Evolutionary conservation across 768 basidiomycete species (phyloP).

Genomic region (Peribolospora kevripleyi): DNA sequence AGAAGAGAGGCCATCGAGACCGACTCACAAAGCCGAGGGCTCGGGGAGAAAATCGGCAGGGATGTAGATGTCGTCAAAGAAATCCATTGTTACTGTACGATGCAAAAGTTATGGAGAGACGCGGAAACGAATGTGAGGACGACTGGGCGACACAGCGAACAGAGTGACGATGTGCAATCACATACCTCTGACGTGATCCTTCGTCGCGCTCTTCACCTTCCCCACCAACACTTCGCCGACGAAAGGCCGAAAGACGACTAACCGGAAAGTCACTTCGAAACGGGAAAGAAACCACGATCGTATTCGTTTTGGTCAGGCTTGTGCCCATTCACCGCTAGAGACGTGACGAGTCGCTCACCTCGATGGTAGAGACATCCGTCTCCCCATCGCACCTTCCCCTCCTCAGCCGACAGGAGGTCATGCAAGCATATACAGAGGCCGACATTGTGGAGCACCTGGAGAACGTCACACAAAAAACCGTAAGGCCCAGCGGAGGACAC

Average conservation of each 20-base stretch:
- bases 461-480: neutral
- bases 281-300: neutral
- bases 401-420: slow-evolving; percentile 60
- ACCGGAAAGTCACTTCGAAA: slow-evolving; percentile 48
- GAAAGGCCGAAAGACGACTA: slow-evolving; percentile 82
- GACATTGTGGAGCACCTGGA: slow-evolving; percentile 56
- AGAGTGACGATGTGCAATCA: slow-evolving; percentile 4
- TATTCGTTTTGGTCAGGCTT: neutral
- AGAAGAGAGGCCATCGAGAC: neutral
- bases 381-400: slow-evolving; percentile 80
- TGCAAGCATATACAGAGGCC: slow-evolving; percentile 79
- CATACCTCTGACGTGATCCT: slow-evolving; percentile 61
- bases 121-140: neutral
- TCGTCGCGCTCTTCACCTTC: slow-evolving; percentile 64
- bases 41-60: slow-evolving; percentile 55
- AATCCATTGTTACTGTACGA: slow-evolving; percentile 48
- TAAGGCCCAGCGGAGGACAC: too few species aligned
- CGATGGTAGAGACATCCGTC: slow-evolving; percentile 91
- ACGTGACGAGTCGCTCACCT: slow-evolving; percentile 26
- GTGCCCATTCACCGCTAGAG: neutral
- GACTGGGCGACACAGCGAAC: neutral
- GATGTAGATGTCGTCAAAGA: slow-evolving; percentile 85
- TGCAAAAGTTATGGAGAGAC: neutral
- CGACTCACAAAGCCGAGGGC: slow-evolving; percentile 26
- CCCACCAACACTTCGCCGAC: slow-evolving; percentile 69